Evolutionary conservation across 768 basidiomycete genomes (phyloP), one percentile per base, ranked within the genome.

Genomic region (Boletus vermiculosoides): DNA sequence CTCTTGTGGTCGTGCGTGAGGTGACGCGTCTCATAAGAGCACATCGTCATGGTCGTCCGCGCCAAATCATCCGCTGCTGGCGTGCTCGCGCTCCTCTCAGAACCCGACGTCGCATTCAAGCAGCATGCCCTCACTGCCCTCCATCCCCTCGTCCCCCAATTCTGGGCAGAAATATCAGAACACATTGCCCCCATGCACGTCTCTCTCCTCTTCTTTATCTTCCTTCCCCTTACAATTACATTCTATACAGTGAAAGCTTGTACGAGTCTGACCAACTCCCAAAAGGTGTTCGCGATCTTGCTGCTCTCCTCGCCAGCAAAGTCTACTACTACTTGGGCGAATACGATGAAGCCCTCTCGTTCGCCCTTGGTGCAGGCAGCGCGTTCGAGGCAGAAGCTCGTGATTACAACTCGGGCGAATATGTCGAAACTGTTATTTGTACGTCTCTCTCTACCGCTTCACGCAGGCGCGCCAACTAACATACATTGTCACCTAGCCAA

Each of bases 121-220:
- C 86, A 92, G 65, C 90, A 97, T 79, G 97, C 97, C 23, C 85
- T 99, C 64, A 83, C 84, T 49, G 82, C 87, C 45, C 80, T 99
- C 52, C 89, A 85, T 66, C 76, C 83, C 16, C 83, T 98, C 45
- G 93, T 98, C 8, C 85, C 94, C 39, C 88, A 91, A 65, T 98
- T 98, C 74, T 99, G 97, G 97, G 89, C 96, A 46, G 97, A 99
- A 80, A 96, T 98, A 67, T 94, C 93, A 64, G 97, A 99, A 73
- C 85, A 91, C 70, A 88, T 98, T 65, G 83, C 89, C 34, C 77
- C 86, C 57, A 94, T 98, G 95, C 92, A 71, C 65, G 92, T 77
- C 48, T 57, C 50, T 37, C 60, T 56, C 58, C 37, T 45, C 53
- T 28, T 52, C 51, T 20, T 37, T 56, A 46, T n/a, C 47, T 50